These are phyloP conservation scores for Leccinellum albellum DNA, from an alignment of 768 basidiomycete genomes.

Conservation along the genomic window DNA sequence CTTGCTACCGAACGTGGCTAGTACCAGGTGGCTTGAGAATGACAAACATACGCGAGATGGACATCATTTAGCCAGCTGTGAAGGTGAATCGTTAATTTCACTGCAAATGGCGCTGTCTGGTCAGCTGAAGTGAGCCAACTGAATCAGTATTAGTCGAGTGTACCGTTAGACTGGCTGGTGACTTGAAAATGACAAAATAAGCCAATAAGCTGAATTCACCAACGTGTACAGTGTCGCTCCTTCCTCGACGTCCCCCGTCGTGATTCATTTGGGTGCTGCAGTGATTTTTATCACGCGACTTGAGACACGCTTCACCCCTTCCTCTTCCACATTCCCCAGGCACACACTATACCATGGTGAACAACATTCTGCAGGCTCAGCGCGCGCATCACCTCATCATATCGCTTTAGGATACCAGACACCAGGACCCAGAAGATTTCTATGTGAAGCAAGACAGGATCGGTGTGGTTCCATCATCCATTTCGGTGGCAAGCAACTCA, in stretches of 20 bases:
- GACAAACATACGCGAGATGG: too few relatives aligned
- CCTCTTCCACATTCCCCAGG: not conserved
- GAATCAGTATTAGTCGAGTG: constrained; percentile 1
- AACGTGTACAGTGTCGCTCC: too few relatives aligned
- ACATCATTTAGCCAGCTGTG: too few relatives aligned
- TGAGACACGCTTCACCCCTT: not conserved
- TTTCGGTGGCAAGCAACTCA: constrained; percentile 18
- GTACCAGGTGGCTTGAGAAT: too few relatives aligned
- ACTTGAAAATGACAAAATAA: constrained; percentile 30
- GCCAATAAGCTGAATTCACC: constrained; percentile 13
- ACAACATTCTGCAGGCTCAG: not conserved
- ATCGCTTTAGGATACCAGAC: constrained; percentile 51
- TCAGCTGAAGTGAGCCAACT: too few relatives aligned
- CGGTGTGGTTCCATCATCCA: constrained; percentile 47
- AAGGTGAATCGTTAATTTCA: too few relatives aligned
- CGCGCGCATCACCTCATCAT: constrained; percentile 5
- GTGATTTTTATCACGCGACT: constrained; percentile 12
- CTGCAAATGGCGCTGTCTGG: too few relatives aligned
- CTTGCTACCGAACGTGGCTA: constrained; percentile 28
- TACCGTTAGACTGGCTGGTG: constrained; percentile 22
- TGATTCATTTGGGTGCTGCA: constrained; percentile 2
- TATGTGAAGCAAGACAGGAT: constrained; percentile 98
- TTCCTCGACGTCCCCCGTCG: constrained; percentile 7
- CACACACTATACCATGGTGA: constrained; percentile 19
- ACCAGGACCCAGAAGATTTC: constrained; percentile 92